Evolutionary conservation across 352 stramenopile genomes (phyloP).

Genomic region (Pythium chondricola): DNA sequence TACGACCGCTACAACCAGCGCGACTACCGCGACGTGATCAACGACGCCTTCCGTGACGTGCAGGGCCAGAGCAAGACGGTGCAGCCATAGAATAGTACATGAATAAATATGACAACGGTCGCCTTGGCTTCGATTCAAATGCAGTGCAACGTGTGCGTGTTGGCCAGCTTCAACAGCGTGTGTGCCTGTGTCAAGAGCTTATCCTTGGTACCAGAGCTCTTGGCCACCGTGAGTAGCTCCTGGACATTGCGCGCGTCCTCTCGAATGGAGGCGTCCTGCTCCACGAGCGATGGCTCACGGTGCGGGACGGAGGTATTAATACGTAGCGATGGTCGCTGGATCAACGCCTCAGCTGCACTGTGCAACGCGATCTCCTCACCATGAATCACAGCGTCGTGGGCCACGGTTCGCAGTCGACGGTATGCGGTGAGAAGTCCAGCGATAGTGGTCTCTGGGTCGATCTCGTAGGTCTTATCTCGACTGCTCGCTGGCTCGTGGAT

Average conservation of each 20-base stretch:
- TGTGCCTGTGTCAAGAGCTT: too few relatives aligned
- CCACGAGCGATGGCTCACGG: too few relatives aligned
- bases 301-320: too few relatives aligned
- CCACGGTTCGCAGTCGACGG: constrained; percentile 15
- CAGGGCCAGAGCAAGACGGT: constrained; percentile 28
- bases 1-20: constrained; percentile 43
- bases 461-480: background rate
- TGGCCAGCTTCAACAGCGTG: too few relatives aligned
- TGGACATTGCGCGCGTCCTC: too few relatives aligned
- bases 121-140: too few relatives aligned
- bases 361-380: constrained; percentile 42
- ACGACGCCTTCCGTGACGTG: constrained; percentile 32
- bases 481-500: too few relatives aligned
- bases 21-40: constrained; percentile 55
- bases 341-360: constrained; percentile 32
- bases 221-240: too few relatives aligned
- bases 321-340: constrained; percentile 33
- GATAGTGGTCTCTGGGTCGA: background rate
- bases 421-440: background rate
- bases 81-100: background rate
- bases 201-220: too few relatives aligned
- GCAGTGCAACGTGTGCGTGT: too few relatives aligned
- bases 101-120: constrained; percentile 9
- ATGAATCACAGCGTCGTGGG: constrained; percentile 16
- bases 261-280: too few relatives aligned